A percentile compares a stretch with the other conserved stretches of the same genome.
These are phyloP conservation scores for California macrophylla DNA, from an alignment of 441 rosid genomes.

Conservation along the genomic window DNA sequence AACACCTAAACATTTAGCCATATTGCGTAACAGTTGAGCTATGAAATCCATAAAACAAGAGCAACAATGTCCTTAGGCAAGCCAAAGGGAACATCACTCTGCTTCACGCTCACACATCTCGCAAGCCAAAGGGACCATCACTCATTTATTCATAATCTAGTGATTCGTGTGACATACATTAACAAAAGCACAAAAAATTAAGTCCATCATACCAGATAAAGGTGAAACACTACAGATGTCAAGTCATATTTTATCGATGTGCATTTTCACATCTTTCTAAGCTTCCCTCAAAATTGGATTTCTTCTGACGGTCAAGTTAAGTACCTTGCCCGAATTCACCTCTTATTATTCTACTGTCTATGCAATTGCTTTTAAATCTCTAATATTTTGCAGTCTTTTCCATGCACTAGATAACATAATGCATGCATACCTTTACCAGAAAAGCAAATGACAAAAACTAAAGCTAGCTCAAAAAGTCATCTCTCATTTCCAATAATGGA, in stretches of 20 bases:
- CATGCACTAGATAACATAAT: neutral
- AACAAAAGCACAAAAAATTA: neutral
- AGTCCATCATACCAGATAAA: neutral
- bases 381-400: neutral
- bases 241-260: neutral
- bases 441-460: neutral
- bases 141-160: neutral
- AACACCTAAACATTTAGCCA: neutral
- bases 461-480: constrained; percentile 1
- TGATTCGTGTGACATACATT: neutral
- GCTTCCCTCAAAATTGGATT: neutral
- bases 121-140: neutral
- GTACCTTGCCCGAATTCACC: neutral
- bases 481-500: neutral
- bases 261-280: neutral
- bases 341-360: neutral
- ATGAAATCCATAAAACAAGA: neutral
- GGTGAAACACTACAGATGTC: neutral
- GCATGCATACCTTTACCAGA: neutral
- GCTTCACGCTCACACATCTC: neutral
- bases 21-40: neutral
- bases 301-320: neutral
- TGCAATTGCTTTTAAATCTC: neutral
- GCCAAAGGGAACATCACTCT: neutral
- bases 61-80: neutral